Evolutionary conservation across 169 alveolate genomes (phyloP), one percentile per base, ranked within the genome.

Genomic region (Blepharisma undulans): DNA sequence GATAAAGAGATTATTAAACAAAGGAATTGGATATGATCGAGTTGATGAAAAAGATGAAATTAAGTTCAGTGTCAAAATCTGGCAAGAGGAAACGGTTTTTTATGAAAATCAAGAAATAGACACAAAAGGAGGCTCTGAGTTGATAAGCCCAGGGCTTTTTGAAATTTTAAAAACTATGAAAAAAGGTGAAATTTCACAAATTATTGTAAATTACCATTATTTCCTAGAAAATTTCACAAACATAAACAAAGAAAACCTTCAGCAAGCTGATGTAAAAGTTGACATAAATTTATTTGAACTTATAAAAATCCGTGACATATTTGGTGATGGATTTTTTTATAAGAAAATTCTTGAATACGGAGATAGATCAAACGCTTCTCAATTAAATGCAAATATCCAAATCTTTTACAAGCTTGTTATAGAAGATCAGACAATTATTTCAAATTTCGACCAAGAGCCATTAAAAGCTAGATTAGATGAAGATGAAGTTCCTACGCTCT

Each of bases 391-490:
- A 22, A n/a, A n/a, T 25, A 30, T 60, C 48, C 10, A 36, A 19
- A 6, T 86, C 7, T n/a, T 22, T 27, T 86, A 86, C n/a, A 86
- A 86, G 72, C 89, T 82, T 5, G 89, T 32, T 32, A 72, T 86
- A 19, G 82, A 30, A 22, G 82, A 82, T 18, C 29, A 86, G 6
- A 34, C 25, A 0, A 30, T 72, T 71, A 22, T 86, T 25, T 25
- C 66, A 18, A 86, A 86, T 34, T 86, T 86, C 18, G 82, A 86
- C 7, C 60, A 25, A 78, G 86, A 36, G 10, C 34, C 29, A 10
- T 21, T 78, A 36, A 12, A 27, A 78, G 60, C 86, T 5, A 27
- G 34, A 4, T 12, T 78, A 25, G 86, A 78, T 32, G 86, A 78
- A 78, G 25, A 32, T 78, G 29, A 25, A 78, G 7, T 78, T 14